Base-by-base conservation (phyloP, 2,329 filamentous ascomycete species). In the Graphilbum fragrans region DNA sequence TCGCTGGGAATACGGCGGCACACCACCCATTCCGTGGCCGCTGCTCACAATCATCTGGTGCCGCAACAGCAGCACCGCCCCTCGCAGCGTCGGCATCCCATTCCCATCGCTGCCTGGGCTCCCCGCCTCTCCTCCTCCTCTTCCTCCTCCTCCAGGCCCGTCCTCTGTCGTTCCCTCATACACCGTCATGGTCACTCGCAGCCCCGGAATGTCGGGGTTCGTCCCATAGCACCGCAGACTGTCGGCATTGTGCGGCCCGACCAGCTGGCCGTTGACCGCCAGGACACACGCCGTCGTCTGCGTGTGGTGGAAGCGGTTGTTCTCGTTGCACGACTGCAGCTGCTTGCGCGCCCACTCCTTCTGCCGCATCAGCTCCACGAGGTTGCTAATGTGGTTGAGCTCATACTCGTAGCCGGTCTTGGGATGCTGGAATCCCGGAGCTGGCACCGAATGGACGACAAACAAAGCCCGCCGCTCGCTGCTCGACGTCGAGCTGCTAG, bases 101-200 rank as follows among this genome's bases (percentile, higher is more conserved):
- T 21, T 18, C 29, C 4, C 11, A 25, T 18, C 19, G 11, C 21
- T 18, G 22, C 29, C 37, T 19, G 22, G n/a, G 4, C 1, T 5
- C n/a, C 29, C 12, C 34, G 23, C 16, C 9, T 10, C 35, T 29
- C 4, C 19, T 10, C 14, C 29, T 10, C 20, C 21, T 2, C 4
- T 22, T 35, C 25, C 33, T 19, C 16, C 25, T 16, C 35, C 19
- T 12, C 5, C 7, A 20, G 2, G 36, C n/a, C 19, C 23, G 14
- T 12, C 31, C 12, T 5, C 35, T n/a, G n/a, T n/a, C n/a, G n/a
- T n/a, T 14, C 29, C 38, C 18, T 46, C 38, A 9, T 39, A 40
- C n/a, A 49, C 37, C 8, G 47, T 47, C 48, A 50, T 45, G 10
- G 48, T 50, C 19, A 50, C 48, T 5, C 48, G 48, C 41, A 50